Evolutionary conservation across 1,139 yeast species (phyloP).

Genomic region (Debaryomyces robertsiae): DNA sequence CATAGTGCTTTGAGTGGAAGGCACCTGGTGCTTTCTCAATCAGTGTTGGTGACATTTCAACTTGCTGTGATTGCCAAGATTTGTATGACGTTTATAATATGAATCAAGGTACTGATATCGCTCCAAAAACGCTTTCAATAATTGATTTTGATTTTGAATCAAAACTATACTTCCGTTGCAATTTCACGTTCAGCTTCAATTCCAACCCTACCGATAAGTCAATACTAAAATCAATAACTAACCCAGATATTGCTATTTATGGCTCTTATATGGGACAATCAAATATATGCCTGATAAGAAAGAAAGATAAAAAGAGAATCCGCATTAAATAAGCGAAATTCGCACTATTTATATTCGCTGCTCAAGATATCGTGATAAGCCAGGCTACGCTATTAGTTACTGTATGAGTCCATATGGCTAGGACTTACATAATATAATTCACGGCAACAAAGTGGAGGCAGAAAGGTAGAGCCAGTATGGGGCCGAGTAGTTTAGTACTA

Average conservation of each 20-base stretch:
- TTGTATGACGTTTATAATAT: too few relatives aligned
- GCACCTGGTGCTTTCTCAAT: not conserved
- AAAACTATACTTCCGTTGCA: too few relatives aligned
- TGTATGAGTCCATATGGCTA: not conserved
- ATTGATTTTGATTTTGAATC: too few relatives aligned
- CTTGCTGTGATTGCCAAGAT: too few relatives aligned
- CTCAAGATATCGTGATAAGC: slow-evolving; percentile 2
- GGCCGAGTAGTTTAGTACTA: not conserved
- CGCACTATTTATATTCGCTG: slow-evolving; percentile 5
- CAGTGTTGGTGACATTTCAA: slow-evolving; percentile 8
- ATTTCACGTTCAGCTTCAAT: too few relatives aligned
- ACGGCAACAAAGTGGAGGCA: not conserved
- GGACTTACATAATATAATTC: not conserved
- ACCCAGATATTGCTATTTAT: too few relatives aligned
- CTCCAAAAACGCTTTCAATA: too few relatives aligned
- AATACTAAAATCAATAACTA: too few relatives aligned
- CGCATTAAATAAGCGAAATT: not conserved
- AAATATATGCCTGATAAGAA: not conserved
- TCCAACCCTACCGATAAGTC: too few relatives aligned
- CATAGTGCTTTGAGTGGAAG: slow-evolving; percentile 20
- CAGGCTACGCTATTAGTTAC: slow-evolving; percentile 6
- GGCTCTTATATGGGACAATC: too few relatives aligned
- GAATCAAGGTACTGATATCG: too few relatives aligned
- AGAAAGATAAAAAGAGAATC: not conserved
- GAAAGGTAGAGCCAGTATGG: not conserved